Evolutionary conservation across 768 basidiomycete genomes (phyloP).

Genomic region (Mycena epipterygia): DNA sequence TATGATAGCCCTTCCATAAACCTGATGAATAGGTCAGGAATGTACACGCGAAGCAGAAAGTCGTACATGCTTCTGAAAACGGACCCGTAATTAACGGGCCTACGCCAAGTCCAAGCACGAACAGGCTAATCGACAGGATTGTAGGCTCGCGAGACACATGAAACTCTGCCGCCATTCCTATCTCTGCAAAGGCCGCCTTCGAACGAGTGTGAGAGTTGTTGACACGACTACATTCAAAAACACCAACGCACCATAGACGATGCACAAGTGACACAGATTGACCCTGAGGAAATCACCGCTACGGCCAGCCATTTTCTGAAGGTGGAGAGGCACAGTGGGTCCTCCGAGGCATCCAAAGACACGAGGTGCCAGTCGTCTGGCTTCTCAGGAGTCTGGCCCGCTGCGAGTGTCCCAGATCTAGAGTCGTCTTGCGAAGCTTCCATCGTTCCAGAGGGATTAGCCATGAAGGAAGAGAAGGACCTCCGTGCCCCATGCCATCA

Average conservation of each 20-base stretch:
- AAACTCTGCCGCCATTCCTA: constrained; percentile 65
- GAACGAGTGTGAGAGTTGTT: not conserved
- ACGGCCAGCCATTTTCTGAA: constrained; percentile 65
- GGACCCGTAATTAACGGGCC: constrained; percentile 62
- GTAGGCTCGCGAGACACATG: constrained; percentile 61
- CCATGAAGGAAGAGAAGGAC: not conserved
- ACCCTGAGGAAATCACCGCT: constrained; percentile 59
- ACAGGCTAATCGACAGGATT: constrained; percentile 68
- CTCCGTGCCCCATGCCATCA: not conserved
- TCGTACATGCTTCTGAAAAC: constrained; percentile 60
- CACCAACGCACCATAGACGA: constrained; percentile 65
- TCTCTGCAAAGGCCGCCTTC: constrained; percentile 75
- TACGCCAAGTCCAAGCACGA: constrained; percentile 68
- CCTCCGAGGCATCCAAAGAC: constrained; percentile 54
- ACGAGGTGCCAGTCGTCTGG: constrained; percentile 41
- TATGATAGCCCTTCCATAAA: constrained; percentile 75
- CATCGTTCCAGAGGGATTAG: not conserved
- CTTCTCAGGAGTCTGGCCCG: constrained; percentile 7
- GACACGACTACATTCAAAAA: not conserved
- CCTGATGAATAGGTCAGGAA: constrained; percentile 53
- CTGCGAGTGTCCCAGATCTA: not conserved
- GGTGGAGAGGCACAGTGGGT: constrained; percentile 56
- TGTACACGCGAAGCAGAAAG: constrained; percentile 49
- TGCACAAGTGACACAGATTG: constrained; percentile 66
- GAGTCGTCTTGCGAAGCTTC: constrained; percentile 13